A percentile compares a stretch with the other conserved stretches of the same genome.
phyloP scores from a whole-genome alignment of 129 eudicot genomes.

The Artemisia tridentata region DNA sequence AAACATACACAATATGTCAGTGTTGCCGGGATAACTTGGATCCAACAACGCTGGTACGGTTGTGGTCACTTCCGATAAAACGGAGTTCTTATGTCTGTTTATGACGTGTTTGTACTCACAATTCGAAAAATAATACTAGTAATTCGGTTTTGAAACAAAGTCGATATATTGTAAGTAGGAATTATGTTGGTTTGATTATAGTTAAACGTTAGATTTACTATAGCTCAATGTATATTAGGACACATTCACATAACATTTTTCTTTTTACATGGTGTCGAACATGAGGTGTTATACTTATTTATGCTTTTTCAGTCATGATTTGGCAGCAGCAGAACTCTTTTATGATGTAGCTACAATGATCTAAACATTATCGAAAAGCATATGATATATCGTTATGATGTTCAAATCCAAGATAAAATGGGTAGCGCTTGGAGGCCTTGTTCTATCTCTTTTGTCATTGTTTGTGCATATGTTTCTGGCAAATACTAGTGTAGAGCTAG shows the following conservation, averaged over 20 bases:
- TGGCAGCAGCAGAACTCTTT: slow-evolving; percentile 19
- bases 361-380: slow-evolving; percentile 9
- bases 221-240: too few species aligned
- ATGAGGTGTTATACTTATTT: background rate
- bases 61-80: too few species aligned
- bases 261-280: background rate
- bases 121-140: too few species aligned
- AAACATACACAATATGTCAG: too few species aligned
- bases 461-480: slow-evolving; percentile 81
- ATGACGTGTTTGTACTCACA: too few species aligned
- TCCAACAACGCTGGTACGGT: too few species aligned
- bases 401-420: slow-evolving; percentile 60
- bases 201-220: too few species aligned
- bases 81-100: too few species aligned
- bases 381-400: slow-evolving; percentile 31
- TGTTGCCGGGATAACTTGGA: too few species aligned
- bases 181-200: too few species aligned
- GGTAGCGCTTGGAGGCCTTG: slow-evolving; percentile 63
- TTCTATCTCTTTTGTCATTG: slow-evolving; percentile 66
- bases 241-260: background rate
- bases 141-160: too few species aligned
- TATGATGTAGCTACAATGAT: slow-evolving; percentile 32
- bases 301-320: slow-evolving; percentile 26
- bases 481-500: slow-evolving; percentile 55
- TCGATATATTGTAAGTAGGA: too few species aligned